Evolutionary conservation across 225 moss, liverwort and hornwort genomes (phyloP), one percentile per base, ranked within the genome.

Genomic region (Pleurozium schreberi): DNA sequence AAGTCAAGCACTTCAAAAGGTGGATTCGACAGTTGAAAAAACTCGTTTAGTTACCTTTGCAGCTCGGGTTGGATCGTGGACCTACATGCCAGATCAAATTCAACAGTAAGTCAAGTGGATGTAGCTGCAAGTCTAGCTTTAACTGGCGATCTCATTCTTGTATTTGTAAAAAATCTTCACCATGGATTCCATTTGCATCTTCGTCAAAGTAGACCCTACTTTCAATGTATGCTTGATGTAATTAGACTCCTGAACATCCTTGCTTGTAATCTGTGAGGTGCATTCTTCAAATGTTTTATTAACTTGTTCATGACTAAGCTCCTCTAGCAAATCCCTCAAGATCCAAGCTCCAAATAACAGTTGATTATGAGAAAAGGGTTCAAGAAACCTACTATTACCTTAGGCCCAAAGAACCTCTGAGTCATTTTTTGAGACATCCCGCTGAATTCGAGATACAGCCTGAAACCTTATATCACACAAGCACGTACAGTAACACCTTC

Each of bases 351-450:
- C 55, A 20, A n/a, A 75, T n/a, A 80, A 31, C 67, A 84, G 68
- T 63, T 81, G 77, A 38, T 85, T 53, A 57, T 67, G 63, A 75
- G 75, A 83, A 84, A 43, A 65, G 14, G 50, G 23, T 74, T 73
- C 63, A 17, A 83, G 85, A 79, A 53, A 86, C 71, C 43, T 38
- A 64, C 43, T 57, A 55, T n/a, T 92, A 92, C 92, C 92, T 91
- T 93, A 34, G 91, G 91, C 36, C 93, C 93, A 81, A 93, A 93
- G 63, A 93, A 88, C 88, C 93, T 91, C 21, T 89, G 89, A 36
- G 89, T 89, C 91, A 90, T 88, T 84, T 93, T 93, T 76, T 93
- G 93, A 91, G 93, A 91, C 93, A 93, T 93, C 58, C 88, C 74
- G 89, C 73, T 83, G 73, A 85, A 79, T 85, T 70, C 73, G 61